These are phyloP conservation scores for Corylus heterophylla DNA, from an alignment of 306 rosid genomes.

Conservation along the genomic window DNA sequence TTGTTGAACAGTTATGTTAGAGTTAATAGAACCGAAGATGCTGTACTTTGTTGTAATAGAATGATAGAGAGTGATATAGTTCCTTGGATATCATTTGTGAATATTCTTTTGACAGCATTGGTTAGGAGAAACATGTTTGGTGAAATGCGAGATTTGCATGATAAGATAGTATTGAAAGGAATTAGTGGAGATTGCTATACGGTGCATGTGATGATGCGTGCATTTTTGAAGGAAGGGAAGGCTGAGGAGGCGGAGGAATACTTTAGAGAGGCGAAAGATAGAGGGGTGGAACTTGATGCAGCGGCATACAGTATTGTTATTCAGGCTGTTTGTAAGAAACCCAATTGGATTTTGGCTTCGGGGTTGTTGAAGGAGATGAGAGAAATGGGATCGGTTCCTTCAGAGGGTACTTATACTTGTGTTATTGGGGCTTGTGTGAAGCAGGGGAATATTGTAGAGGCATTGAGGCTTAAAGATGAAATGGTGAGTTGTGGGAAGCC, in stretches of 20 bases:
- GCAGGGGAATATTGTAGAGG: constrained; percentile 60
- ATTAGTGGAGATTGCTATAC: constrained; percentile 51
- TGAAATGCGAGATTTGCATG: constrained; percentile 41
- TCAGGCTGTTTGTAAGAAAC: constrained; percentile 50
- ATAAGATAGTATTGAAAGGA: constrained; percentile 47
- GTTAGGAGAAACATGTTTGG: constrained; percentile 49
- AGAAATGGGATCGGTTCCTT: constrained; percentile 58
- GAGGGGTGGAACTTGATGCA: constrained; percentile 55
- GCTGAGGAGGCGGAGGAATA: constrained; percentile 49
- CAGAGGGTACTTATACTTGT: constrained; percentile 41
- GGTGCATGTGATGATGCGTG: constrained; percentile 48
- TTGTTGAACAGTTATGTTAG: constrained; percentile 59
- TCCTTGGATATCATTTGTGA: constrained; percentile 47
- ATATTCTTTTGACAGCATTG: constrained; percentile 55
- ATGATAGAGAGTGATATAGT: constrained; percentile 45
- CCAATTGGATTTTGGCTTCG: constrained; percentile 37
- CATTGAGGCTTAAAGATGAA: constrained; percentile 63
- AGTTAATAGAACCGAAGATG: constrained; percentile 52
- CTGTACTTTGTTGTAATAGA: constrained; percentile 47
- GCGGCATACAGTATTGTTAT: constrained; percentile 50
- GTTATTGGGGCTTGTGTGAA: constrained; percentile 62
- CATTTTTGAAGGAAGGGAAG: constrained; percentile 49
- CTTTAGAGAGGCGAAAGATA: constrained; percentile 37
- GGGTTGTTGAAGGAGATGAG: constrained; percentile 63
- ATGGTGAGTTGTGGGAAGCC: constrained; percentile 58